Base-by-base conservation (phyloP, 2,329 filamentous ascomycete genomes). In the Aureobasidium leucospermi region DNA sequence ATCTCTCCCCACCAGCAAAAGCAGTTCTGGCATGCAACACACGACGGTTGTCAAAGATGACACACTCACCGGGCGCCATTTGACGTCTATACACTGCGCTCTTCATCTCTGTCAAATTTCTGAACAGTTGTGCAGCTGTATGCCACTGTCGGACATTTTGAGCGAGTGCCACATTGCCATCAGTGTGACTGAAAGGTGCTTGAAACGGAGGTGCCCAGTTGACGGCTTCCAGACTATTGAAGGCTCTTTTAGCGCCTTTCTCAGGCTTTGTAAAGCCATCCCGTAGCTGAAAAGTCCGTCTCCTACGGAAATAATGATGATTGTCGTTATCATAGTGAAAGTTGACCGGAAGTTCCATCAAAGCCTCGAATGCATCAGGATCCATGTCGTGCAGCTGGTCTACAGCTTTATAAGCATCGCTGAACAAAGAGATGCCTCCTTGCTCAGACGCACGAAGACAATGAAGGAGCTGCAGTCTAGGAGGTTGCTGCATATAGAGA, bases 31-130 rank as follows among this genome's bases (percentile, higher is more conserved):
- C 93, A 76, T 97, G 94, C 69, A 96, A 73, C n/a, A 96, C 79
- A 16, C 93, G 81, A 61, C 85, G 76, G 69, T 97, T 97, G 70
- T 96, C 87, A 69, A 99, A 97, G n/a, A 99, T 80, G 11, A 92
- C 91, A 69, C 90, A 96, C 68, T 96, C 89, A 3, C 93, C 94
- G 4, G 88, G 85, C 58, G 84, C 77, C 72, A 96, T 77, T 72
- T 87, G 87, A 61, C 87, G 79, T 76, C 93, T 81, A 68, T 86
- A 87, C 57, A 90, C 73, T 61, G 82, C 82, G 4, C 76, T 69
- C 0, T 79, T 74, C 0, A 77, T 69, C 64, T 89, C 85, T 28
- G 94, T 73, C 0, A 81, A 64, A 0, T 70, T 61, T 51, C 85
- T 79, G 66, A 96, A 90, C 2, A 71, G 68, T 36, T 74, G 69